A percentile compares a stretch with the other conserved stretches of the same genome.
Conservation (phyloP, 306 rosid species). For the Malus fusca region DNA sequence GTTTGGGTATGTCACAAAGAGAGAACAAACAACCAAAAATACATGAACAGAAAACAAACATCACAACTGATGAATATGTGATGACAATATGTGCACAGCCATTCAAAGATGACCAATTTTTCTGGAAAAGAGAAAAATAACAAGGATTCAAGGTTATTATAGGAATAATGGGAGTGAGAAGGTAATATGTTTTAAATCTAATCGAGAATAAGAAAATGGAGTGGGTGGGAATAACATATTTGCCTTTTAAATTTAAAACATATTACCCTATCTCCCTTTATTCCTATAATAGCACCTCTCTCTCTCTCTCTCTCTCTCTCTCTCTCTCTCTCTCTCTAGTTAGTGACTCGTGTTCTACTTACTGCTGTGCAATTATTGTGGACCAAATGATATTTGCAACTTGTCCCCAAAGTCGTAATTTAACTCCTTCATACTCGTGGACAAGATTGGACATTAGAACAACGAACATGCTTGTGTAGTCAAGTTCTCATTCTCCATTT, state of each 20-base stretch:
- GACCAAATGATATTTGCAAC: not conserved
- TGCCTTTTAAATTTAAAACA: not conserved
- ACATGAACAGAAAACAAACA: not conserved
- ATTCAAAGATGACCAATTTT: not conserved
- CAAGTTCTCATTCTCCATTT: no score
- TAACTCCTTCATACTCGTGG: no score
- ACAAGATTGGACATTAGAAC: no score
- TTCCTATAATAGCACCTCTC: not conserved
- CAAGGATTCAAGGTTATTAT: not conserved
- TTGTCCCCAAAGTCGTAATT: not conserved
- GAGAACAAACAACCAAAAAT: not conserved
- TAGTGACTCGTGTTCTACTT: not conserved
- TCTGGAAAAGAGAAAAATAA: not conserved
- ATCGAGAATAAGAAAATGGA: not conserved
- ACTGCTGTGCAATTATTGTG: not conserved
- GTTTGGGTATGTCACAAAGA: not conserved
- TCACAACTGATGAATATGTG: no score
- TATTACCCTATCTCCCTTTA: not conserved
- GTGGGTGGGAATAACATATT: not conserved
- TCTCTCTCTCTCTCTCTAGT: not conserved
- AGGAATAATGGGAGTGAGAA: not conserved
- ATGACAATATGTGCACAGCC: not conserved
- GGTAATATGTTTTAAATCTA: not conserved
- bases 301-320: not conserved
- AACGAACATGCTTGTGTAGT: no score